A percentile compares a stretch with the other conserved stretches of the same genome.
Evolutionary conservation across 2,329 filamentous ascomycete genomes (phyloP).

Genomic region (Rachicladosporium sp.): DNA sequence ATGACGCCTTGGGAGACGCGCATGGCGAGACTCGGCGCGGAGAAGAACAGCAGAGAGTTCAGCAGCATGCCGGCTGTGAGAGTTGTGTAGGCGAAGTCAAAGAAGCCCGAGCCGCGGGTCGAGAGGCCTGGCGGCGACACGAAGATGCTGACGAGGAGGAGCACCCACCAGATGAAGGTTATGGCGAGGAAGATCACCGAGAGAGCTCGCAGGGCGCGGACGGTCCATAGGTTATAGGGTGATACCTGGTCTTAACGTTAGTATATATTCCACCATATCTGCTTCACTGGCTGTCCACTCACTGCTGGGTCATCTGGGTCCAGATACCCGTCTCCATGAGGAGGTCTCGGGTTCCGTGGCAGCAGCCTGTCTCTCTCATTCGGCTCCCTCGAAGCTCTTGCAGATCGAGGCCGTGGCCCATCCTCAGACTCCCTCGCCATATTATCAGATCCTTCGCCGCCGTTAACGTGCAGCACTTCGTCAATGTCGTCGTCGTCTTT

Average conservation of each 20-base stretch:
- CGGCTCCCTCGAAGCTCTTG: conserved; percentile 29
- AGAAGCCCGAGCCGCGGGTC: conserved; percentile 79
- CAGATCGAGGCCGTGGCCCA: conserved; percentile 4
- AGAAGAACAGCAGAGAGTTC: conserved; percentile 74
- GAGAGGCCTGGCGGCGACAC: conserved; percentile 79
- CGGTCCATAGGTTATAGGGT: conserved; percentile 89
- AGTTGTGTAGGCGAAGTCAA: conserved; percentile 71
- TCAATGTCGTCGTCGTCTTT: conserved; percentile 14
- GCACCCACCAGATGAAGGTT: conserved; percentile 83
- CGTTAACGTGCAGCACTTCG: conserved; percentile 13
- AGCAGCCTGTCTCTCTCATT: conserved; percentile 57
- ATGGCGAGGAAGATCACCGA: conserved; percentile 64
- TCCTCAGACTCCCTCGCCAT: conserved; percentile 11
- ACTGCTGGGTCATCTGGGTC: conserved; percentile 74
- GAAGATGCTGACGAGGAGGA: conserved; percentile 81
- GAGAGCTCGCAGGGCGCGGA: conserved; percentile 66
- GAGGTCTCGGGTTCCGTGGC: conserved; percentile 37
- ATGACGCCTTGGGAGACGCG: conserved; percentile 60
- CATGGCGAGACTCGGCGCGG: conserved; percentile 67
- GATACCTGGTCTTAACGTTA: conserved; percentile 41
- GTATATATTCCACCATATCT: conserved; percentile 4
- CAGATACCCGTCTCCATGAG: conserved; percentile 53
- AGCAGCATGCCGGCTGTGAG: conserved; percentile 65
- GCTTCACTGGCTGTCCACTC: conserved; percentile 6
- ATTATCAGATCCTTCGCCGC: conserved; percentile 14